phyloP scores from a whole-genome alignment of 495 filamentous ascomycete genomes.

The Talaromyces borbonicus region DNA sequence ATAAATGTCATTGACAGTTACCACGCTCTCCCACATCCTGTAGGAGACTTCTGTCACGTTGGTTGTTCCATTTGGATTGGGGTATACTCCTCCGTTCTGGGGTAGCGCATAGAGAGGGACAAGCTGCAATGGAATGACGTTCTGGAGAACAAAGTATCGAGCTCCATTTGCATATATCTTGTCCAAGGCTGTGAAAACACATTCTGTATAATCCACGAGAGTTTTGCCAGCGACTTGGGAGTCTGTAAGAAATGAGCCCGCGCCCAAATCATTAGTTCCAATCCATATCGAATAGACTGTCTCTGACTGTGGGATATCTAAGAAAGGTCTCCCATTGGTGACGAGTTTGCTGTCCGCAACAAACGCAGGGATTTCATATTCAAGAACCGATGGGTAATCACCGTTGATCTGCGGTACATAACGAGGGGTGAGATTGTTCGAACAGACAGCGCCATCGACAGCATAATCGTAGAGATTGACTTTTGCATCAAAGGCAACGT shows the following conservation, averaged over 20 bases:
- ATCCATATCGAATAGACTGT: constrained; percentile 71
- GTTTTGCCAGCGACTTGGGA: constrained; percentile 46
- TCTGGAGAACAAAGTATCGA: constrained; percentile 59
- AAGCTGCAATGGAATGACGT: constrained; percentile 51
- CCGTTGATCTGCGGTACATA: constrained; percentile 34
- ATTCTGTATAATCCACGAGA: constrained; percentile 52
- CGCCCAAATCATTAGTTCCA: constrained; percentile 67
- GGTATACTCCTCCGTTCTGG: constrained; percentile 41
- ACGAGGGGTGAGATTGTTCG: constrained; percentile 52
- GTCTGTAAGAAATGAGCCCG: constrained; percentile 51
- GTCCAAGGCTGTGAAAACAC: constrained; percentile 50
- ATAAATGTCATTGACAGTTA: constrained; percentile 50
- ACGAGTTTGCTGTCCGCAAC: constrained; percentile 44
- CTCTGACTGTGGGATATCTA: constrained; percentile 39
- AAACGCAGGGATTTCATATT: constrained; percentile 63
- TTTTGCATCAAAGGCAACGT: constrained; percentile 43
- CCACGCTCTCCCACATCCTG: constrained; percentile 54
- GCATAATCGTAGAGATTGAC: constrained; percentile 65
- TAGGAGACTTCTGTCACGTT: constrained; percentile 46
- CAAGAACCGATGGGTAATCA: constrained; percentile 49
- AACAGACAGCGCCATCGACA: constrained; percentile 58
- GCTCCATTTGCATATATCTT: constrained; percentile 53
- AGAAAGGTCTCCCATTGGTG: constrained; percentile 34
- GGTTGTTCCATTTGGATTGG: constrained; percentile 42
- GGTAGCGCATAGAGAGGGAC: constrained; percentile 48